Base-by-base conservation (phyloP, 148 eudicot genomes). In the Mesembryanthemum crystallinum region DNA sequence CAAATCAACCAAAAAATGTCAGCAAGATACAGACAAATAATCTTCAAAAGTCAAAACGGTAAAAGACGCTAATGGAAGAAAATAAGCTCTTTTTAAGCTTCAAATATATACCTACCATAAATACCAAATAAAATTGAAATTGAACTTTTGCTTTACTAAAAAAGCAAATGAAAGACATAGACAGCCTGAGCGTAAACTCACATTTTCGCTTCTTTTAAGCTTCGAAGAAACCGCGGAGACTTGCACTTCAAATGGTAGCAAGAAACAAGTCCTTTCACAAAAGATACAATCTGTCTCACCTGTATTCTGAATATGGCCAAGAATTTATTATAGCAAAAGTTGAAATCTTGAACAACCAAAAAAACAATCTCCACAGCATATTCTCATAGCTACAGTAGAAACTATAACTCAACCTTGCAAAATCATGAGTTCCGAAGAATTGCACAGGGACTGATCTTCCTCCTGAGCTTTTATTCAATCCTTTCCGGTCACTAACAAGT, bases 401-500 rank as follows among this genome's bases (percentile, higher is more conserved):
- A 25, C 65, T 25, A 52, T 42, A 55, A 43, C 49, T 79, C 78
- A 62, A 92, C 99, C 99, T 95, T 39, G 99, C 99, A 79, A 95
- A 95, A 77, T 95, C 99, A 85, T 95, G 91, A 73, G 94, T 85
- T 71, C 99, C 99, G 86, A 95, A 95, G 76, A 95, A 95, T 72
- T 95, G 99, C 78, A 95, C 99, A 67, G 91, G 86, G 77, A 92
- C 80, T 67, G 96, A 90, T 83, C 89, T 87, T 67, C 88, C 89
- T 69, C 92, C 97, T 8, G 87, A 81, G 78, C 57, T 60, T 79
- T 87, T 92, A 52, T 71, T 85, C 72, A 95, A 82, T 54, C 97
- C 96, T 85, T 83, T 92, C 63, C 86, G 80, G 49, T 84, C 78
- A 83, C 78, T 84, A 42, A 87, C 87, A 78, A 77, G 84, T 78